A percentile compares a stretch with the other conserved stretches of the same genome.
Conservation (phyloP, 1,139 yeast species). For the Hansenula lynferdii region DNA sequence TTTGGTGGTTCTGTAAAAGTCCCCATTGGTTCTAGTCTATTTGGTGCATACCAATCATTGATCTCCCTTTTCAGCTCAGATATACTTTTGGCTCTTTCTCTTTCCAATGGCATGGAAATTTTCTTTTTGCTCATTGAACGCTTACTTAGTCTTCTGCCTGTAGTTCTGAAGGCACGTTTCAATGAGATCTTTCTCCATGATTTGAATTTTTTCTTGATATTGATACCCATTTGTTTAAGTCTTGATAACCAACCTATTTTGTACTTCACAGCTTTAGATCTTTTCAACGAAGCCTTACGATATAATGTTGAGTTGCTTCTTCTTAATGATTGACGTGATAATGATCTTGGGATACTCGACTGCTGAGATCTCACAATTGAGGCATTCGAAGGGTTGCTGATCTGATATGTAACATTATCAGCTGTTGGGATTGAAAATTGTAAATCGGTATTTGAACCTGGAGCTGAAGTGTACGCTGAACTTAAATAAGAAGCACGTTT, state of each 20-base stretch:
- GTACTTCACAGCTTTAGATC: conserved; percentile 22
- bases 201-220: conserved; percentile 8
- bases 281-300: conserved; percentile 14
- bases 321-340: not conserved
- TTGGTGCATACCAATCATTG: conserved; percentile 13
- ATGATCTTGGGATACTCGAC: not conserved
- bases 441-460: not conserved
- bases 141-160: not conserved
- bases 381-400: too few species aligned
- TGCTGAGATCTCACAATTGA: not conserved
- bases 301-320: conserved; percentile 7
- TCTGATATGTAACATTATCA: conserved; percentile 14
- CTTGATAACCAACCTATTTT: conserved; percentile 22
- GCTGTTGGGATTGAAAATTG: conserved; percentile 14
- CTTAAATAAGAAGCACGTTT: not conserved
- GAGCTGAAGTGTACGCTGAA: conserved; percentile 1
- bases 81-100: conserved; percentile 18
- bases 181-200: conserved; percentile 18
- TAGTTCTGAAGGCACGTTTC: conserved; percentile 10
- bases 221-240: conserved; percentile 10
- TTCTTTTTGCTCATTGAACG: conserved; percentile 5
- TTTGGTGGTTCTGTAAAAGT: conserved; percentile 1
- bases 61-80: conserved; percentile 22
- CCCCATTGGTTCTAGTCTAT: not conserved
- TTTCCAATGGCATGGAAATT: conserved; percentile 20